These are phyloP conservation scores for Trichoderma breve DNA, from an alignment of 2,329 filamentous ascomycete species.

Conservation along the genomic window DNA sequence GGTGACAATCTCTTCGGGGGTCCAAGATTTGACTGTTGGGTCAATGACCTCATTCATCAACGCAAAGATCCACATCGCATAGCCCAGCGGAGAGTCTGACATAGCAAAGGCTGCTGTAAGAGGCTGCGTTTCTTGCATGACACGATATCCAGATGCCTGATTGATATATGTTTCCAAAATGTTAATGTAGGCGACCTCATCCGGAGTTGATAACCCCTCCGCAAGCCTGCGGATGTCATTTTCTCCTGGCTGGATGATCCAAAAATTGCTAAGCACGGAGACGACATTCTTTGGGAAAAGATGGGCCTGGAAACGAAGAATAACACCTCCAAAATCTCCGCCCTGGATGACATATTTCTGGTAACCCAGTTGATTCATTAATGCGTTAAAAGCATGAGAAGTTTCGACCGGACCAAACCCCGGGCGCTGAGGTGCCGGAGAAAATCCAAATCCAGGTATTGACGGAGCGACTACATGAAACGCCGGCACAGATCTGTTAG, in stretches of 20 bases:
- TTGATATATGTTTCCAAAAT: not conserved
- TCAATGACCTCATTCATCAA: not conserved
- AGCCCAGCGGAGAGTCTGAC: not conserved
- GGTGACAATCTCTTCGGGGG: not conserved
- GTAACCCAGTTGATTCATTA: not conserved
- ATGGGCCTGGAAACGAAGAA: not conserved
- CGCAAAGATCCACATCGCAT: not conserved
- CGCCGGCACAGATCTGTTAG: not conserved
- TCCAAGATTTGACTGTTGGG: not conserved
- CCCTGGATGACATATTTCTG: not conserved
- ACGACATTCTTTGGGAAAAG: not conserved
- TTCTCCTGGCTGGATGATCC: not conserved
- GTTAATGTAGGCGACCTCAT: not conserved
- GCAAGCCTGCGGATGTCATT: not conserved
- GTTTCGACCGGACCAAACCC: not conserved
- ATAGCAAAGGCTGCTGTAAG: not conserved
- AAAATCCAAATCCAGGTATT: slow-evolving; percentile 4
- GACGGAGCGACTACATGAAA: slow-evolving; percentile 5
- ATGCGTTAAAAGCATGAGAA: not conserved
- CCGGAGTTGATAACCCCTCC: not conserved
- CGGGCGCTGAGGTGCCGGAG: not conserved
- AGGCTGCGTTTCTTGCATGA: not conserved
- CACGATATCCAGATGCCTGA: not conserved
- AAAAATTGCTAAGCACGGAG: not conserved
- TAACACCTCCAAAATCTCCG: not conserved